Base-by-base conservation (phyloP, 164 flowering plant species). In the Sextonia rubra region DNA sequence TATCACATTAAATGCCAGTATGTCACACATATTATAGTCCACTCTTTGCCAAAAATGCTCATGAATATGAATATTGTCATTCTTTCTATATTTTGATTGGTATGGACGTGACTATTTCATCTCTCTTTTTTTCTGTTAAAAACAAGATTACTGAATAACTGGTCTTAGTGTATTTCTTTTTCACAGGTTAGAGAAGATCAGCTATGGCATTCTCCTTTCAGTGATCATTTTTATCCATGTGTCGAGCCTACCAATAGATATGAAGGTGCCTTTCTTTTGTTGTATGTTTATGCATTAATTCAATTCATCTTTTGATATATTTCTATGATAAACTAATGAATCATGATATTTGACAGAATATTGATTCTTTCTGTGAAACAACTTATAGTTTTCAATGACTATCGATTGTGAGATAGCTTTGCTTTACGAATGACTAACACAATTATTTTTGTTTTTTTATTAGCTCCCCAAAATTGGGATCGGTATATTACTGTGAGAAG, bases 401-500 rank as follows among this genome's bases (percentile, higher is more conserved):
- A 52, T 14, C n/a, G 14, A 24, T 9, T 69, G 25, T 52, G 32
- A 29, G 23, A 37, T 47, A 20, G 58, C 24, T 58, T 44, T 63
- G 23, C 71, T 32, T 55, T 29, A 64, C 44, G 63, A 30, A 64
- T 30, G 63, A 30, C 60, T 58, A 22, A 68, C 27, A 20, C 44
- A 27, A 20, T 22, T 61, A 48, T 47, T 37, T 47, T 37, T 37
- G 27, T 66, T 64, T 64, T 14, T 47, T 76, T 72, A 32, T 71
- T 87, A 93, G 97, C 79, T 75, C 69, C 84, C 15, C 82, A 73
- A 77, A 86, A 78, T 71, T 78, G 74, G 71, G 83, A 83, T 24
- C 91, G 77, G 64, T 93, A 91, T 75, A 72, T 95, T 20, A 90
- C 92, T 29, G 98, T 95, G 61, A 83, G 83, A 82, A 87, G 91